Base-by-base conservation (phyloP, 169 alveolate genomes). In the Haemoproteus tartakovskyi region DNA sequence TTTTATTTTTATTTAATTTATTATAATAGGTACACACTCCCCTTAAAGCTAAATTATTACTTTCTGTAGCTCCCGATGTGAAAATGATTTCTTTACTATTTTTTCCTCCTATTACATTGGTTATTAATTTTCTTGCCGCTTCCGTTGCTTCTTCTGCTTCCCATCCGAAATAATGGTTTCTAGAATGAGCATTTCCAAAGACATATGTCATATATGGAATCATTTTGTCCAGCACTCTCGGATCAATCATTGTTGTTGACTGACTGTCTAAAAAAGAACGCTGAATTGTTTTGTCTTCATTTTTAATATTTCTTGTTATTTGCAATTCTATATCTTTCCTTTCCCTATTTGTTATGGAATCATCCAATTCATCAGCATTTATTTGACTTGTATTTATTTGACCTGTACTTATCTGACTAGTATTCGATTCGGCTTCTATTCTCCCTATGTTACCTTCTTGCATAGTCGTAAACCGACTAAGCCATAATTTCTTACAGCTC, bases 51-150 rank as follows among this genome's bases (percentile, higher is more conserved):
- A 94, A 64, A 86, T 98, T 98, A 86, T 98, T 97, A 41, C 97
- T 90, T 91, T 98, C 99, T 5, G 99, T 98, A 3, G 99, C 99
- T 1, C 99, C 99, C 0, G 98, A 93, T n/a, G 99, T 98, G 88
- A 98, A 98, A 37, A 96, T 88, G 46, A 97, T 90, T 89, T 96
- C 97, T 86, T 92, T 89, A 29, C 96, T 86, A 27, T 89, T 92
- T 41, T 97, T 94, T 8, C 93, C 92, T 38, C 59, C 59, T 40
- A 97, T 92, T 24, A 95, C 79, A 21, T 60, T 78, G 14, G 98
- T 96, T 19, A 97, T 89, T 74, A 91, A 64, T 41, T 80, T 45
- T 57, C 99, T 90, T 5, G 99, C 99, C 12, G 91, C 78, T 62
- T 97, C 98, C 8, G 93, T 95, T 9, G 98, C 97, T 24, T 90